Conservation (phyloP, 371 early-diverging fungal species). For the Synchytrium microbalum region DNA sequence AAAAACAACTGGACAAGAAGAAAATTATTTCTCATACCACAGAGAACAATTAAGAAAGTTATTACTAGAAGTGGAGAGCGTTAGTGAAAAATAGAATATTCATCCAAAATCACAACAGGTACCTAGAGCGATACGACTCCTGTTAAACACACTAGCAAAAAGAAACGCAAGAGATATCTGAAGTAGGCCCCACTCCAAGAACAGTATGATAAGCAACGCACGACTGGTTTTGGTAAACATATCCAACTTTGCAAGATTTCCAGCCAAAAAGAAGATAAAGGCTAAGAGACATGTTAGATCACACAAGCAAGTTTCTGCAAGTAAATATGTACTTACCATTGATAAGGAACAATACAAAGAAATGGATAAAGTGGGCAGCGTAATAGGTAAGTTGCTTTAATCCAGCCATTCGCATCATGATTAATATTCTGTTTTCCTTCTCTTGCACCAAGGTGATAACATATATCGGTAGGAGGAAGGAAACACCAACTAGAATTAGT, state of each 20-base stretch:
- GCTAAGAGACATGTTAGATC: slow-evolving; percentile 48
- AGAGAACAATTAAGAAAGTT: too few species aligned
- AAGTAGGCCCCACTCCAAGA: slow-evolving; percentile 54
- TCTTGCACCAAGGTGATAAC: slow-evolving; percentile 51
- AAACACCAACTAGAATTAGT: slow-evolving; percentile 63
- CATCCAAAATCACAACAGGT: not conserved
- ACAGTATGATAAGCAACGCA: slow-evolving; percentile 46
- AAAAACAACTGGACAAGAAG: not conserved
- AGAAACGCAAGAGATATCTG: slow-evolving; percentile 44
- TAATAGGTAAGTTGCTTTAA: slow-evolving; percentile 53
- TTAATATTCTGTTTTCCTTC: slow-evolving; percentile 15
- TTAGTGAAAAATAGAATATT: not conserved
- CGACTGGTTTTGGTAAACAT: slow-evolving; percentile 52
- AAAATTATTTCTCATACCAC: too few species aligned
- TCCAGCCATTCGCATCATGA: slow-evolving; percentile 73
- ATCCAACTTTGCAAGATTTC: slow-evolving; percentile 41
- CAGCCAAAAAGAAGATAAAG: slow-evolving; percentile 48
- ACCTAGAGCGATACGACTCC: slow-evolving; percentile 44
- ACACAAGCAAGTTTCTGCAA: slow-evolving; percentile 43
- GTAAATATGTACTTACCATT: too few species aligned
- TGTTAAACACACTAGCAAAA: slow-evolving; percentile 51
- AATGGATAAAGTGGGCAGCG: slow-evolving; percentile 40
- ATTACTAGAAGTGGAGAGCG: too few species aligned
- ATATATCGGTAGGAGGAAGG: slow-evolving; percentile 65
- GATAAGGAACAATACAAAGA: too few species aligned